Conservation (phyloP, 495 filamentous ascomycete genomes). For the Penicillium angulare region DNA sequence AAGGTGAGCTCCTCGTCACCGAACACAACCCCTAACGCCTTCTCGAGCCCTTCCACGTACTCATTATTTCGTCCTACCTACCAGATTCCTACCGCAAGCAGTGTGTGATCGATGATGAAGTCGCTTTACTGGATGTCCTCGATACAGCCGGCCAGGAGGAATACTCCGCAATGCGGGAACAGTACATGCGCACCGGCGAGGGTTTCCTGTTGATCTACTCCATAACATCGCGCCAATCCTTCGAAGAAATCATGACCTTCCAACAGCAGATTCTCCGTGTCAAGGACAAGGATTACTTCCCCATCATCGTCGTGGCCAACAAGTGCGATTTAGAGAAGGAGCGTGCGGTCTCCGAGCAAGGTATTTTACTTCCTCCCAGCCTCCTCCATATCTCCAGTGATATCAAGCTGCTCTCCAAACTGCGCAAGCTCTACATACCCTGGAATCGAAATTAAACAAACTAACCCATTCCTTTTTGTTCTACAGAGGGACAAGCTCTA, state of each 20-base stretch:
- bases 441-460: not conserved
- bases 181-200: conserved; percentile 99
- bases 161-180: conserved; percentile 98
- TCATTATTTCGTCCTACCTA: not conserved
- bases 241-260: conserved; percentile 97
- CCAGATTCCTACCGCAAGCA: conserved; percentile 99
- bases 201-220: conserved; percentile 97
- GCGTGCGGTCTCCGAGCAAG: conserved; percentile 84
- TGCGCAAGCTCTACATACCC: no score
- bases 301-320: conserved; percentile 99
- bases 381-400: not conserved
- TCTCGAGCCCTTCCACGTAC: conserved; percentile 12
- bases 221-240: conserved; percentile 94
- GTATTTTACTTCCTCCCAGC: conserved; percentile 49
- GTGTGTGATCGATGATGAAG: conserved; percentile 97
- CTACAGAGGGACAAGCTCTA: conserved; percentile 81
- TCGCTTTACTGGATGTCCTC: conserved; percentile 93
- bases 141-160: conserved; percentile 98
- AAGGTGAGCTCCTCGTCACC: conserved; percentile 64
- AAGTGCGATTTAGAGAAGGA: conserved; percentile 97
- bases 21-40: not conserved
- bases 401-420: no score
- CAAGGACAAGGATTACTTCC: conserved; percentile 99
- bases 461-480: conserved; percentile 2
- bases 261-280: conserved; percentile 98